phyloP scores from a whole-genome alignment of 2,329 filamentous ascomycete genomes.

The Aphanocladium album region DNA sequence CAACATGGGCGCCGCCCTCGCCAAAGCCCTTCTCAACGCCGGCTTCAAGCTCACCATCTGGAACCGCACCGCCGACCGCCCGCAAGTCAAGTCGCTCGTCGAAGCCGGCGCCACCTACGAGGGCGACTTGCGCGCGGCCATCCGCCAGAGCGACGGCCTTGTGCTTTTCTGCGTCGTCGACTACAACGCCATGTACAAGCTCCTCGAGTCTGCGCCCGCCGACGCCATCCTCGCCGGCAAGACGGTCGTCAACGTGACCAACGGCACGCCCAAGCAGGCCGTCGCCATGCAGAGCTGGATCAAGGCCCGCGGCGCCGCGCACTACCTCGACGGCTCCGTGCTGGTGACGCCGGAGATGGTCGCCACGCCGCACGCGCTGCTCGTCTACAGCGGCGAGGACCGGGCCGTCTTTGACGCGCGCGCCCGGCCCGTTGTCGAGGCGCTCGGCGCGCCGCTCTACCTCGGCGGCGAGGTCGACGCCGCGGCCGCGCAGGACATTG shows the following conservation, averaged over 20 bases:
- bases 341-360: conserved; percentile 26
- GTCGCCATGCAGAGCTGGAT: conserved; percentile 16
- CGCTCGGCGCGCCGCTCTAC: conserved; percentile 19
- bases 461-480: conserved; percentile 17
- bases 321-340: conserved; percentile 26
- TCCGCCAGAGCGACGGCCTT: conserved; percentile 16
- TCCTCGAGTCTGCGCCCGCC: not conserved
- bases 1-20: conserved; percentile 22
- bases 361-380: conserved; percentile 18
- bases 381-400: conserved; percentile 21
- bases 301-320: conserved; percentile 12
- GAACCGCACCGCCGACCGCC: conserved; percentile 20
- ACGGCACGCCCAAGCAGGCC: conserved; percentile 22
- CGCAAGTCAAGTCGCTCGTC: conserved; percentile 15
- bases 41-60: conserved; percentile 21
- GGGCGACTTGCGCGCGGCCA: conserved; percentile 14
- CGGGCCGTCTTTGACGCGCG: conserved; percentile 10
- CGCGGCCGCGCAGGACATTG: conserved; percentile 21
- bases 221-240: conserved; percentile 15
- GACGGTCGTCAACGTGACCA: conserved; percentile 25
- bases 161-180: conserved; percentile 23
- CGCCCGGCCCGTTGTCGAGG: conserved; percentile 12
- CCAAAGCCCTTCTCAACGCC: conserved; percentile 18
- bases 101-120: conserved; percentile 15
- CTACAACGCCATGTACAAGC: conserved; percentile 18